Percentiles rank a stretch among this genome's conserved stretches.
Conservation (phyloP, 176 grass and related monocot genomes). For the Pontederia paniculata region DNA sequence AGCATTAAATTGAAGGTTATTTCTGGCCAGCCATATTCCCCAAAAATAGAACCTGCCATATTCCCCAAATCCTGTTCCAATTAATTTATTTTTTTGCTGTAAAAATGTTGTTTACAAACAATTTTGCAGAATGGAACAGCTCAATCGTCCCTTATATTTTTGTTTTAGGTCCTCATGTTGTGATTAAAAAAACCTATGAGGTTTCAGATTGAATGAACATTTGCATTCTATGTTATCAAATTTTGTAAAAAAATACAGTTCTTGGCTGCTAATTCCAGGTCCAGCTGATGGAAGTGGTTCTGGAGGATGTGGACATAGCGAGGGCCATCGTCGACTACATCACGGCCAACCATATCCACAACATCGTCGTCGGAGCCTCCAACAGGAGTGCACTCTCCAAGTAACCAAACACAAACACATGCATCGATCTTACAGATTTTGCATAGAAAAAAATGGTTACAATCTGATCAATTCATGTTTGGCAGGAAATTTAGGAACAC, state of each 20-base stretch:
- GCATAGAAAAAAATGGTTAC: background rate
- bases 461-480: background rate
- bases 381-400: background rate
- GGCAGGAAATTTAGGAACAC: constrained; percentile 76
- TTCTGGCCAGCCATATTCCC: too few species aligned
- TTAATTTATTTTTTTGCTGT: too few species aligned
- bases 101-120: too few species aligned
- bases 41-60: too few species aligned
- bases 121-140: too few species aligned
- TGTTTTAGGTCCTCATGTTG: too few species aligned
- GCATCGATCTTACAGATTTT: too few species aligned
- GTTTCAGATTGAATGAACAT: too few species aligned
- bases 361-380: constrained; percentile 9
- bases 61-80: too few species aligned
- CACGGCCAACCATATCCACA: background rate
- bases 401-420: background rate
- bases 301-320: background rate
- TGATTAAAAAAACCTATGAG: too few species aligned
- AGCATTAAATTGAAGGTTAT: too few species aligned
- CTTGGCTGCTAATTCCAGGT: background rate
- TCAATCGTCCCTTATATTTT: too few species aligned
- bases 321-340: constrained; percentile 3
- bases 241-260: background rate
- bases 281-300: background rate
- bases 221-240: background rate